Evolutionary conservation across 176 grass and related monocot genomes (phyloP).

Genomic region (Musa schizocarpa): DNA sequence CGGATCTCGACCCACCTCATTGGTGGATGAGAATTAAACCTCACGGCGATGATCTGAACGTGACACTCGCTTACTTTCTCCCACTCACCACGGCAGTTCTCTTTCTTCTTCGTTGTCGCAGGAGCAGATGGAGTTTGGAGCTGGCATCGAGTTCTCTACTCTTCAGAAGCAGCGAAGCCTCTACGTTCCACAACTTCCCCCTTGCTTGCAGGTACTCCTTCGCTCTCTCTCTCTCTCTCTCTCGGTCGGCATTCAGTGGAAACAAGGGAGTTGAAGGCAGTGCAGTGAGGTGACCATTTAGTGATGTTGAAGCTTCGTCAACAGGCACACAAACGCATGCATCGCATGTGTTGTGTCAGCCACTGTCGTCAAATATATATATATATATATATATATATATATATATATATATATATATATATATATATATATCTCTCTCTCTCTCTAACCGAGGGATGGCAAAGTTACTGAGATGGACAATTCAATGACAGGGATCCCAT

Average conservation of each 20-base stretch:
- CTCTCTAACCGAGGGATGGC: not conserved
- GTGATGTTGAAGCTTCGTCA: not conserved
- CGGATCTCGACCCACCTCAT: too few species aligned
- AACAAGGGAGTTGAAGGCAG: not conserved
- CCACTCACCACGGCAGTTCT: too few species aligned
- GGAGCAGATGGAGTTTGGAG: not conserved
- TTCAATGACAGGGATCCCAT: not conserved
- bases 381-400: too few species aligned
- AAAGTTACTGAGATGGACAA: not conserved
- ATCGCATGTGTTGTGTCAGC: too few species aligned
- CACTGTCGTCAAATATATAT: too few species aligned
- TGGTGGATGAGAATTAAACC: too few species aligned
- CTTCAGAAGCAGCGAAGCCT: conserved; percentile 9
- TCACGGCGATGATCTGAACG: too few species aligned
- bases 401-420: too few species aligned
- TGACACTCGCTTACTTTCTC: too few species aligned
- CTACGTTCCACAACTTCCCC: conserved; percentile 6
- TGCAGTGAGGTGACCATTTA: not conserved
- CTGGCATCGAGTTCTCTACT: conserved; percentile 3
- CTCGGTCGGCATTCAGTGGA: not conserved
- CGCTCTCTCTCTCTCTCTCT: not conserved
- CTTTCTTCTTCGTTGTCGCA: too few species aligned
- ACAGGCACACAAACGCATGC: too few species aligned
- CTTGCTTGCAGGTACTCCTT: not conserved
- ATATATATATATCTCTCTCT: not conserved